Evolutionary conservation across 371 early-diverging fungal genomes (phyloP), one percentile per base, ranked within the genome.

Genomic region (Mortierella sp.): DNA sequence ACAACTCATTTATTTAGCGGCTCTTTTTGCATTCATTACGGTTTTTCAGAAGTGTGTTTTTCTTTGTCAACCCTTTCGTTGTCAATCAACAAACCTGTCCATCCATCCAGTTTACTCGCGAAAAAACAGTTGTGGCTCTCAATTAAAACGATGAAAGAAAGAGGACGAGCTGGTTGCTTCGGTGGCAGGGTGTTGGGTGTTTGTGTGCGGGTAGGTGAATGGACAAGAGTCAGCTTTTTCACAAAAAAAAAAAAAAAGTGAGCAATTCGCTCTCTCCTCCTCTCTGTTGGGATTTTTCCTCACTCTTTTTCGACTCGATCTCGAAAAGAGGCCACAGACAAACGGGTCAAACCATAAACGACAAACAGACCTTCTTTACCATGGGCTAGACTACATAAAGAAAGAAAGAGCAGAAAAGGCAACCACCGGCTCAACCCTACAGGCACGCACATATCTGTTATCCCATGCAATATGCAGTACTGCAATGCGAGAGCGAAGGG

Each of bases 151-250:
- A 26, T 54, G n/a, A 16, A 37, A n/a, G n/a, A n/a, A n/a, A n/a
- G n/a, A n/a, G 16, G 64, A 37, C 21, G 24, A 37, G 37, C 21
- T 37, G 67, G 67, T 50, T 50, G 50, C 50, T 50, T 50, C 16
- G 50, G 13, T 16, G 14, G 50, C 50, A 50, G 50, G 50, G 50
- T 50, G 2, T 11, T 50, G 16, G 3, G 16, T 50, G 0, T 50
- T 10, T 50, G 16, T 2, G 50, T 50, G 50, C 13, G 64, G 40
- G 10, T 24, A 21, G n/a, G 19, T 16, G 61, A 16, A 64, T 64
- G 67, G 67, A 8, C 67, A 64, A 64, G 67, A 64, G 40, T 64
- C 67, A 64, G 67, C 21, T 37, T 64, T 64, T 57, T 34, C 43
- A 40, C 14, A n/a, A n/a, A 54, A 54, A 54, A 54, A 54, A 24